Base-by-base conservation (phyloP, 2,329 filamentous ascomycete genomes). In the Penicillium sp. region DNA sequence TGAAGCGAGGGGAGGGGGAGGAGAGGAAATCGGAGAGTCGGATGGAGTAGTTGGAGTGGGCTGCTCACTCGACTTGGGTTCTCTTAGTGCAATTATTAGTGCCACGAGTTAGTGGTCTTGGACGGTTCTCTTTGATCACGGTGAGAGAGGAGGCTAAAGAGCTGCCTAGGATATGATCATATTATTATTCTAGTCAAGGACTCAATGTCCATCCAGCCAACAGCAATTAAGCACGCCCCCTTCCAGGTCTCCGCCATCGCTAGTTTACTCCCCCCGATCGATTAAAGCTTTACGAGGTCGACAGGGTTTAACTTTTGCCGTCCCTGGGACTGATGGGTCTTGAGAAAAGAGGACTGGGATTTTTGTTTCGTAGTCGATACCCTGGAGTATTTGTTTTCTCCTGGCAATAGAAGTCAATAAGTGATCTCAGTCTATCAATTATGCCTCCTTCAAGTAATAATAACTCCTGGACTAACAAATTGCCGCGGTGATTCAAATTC, bases 1-100 rank as follows among this genome's bases (percentile, higher is more conserved):
- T 42, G 24, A 55, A 59, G 58, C 58, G 58, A 59, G 51, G 58
- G 24, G 51, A 49, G 47, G 58, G 50, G 30, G 26, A 13, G 24
- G n/a, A 15, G 47, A 28, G 7, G 26, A 28, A 30, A 24, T 30
- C 35, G 35, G 13, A 37, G 35, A 15, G 12, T 37, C 45, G 45
- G 22, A 49, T 19, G 45, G 24, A 50, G 24, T 50, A 17, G 45
- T 30, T 30, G 22, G 10, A 22, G 40, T 22, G 19, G 40, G 40
- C 40, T 22, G 4, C 40, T 22, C 40, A 24, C 40, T 24, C 19
- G 10, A 22, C 40, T 22, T 24, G n/a, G 40, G 19, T 44, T 4
- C 10, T 4, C 6, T 44, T 44, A 44, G 40, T 44, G 40, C 40
- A 44, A 22, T 24, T 44, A 24, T 44, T 44, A 44, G 40, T 44